phyloP scores from a whole-genome alignment of 2,329 filamentous ascomycete genomes.

The Cryphonectria carpinicola region DNA sequence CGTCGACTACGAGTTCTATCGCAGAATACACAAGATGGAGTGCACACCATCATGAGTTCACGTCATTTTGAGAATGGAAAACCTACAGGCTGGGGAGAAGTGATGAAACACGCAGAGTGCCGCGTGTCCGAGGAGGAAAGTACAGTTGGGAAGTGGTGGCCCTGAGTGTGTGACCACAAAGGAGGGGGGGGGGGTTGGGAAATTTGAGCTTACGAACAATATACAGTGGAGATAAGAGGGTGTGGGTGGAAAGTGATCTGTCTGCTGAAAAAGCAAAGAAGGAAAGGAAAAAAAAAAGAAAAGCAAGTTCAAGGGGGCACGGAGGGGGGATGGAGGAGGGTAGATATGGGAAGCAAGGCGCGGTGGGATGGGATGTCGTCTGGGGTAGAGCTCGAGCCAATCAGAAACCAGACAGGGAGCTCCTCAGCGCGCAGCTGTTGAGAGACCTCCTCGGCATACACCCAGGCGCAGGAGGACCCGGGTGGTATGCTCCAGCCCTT shows the following conservation, averaged over 20 bases:
- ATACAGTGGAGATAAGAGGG: background rate
- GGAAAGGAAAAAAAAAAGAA: constrained; percentile 22
- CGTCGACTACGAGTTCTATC: no score
- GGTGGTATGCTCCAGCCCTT: background rate
- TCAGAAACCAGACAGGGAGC: constrained; percentile 34
- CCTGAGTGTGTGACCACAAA: constrained; percentile 19
- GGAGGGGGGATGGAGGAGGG: constrained; percentile 33
- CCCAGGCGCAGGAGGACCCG: constrained; percentile 17
- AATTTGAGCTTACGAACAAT: constrained; percentile 9
- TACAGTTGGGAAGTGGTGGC: constrained; percentile 18
- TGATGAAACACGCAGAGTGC: constrained; percentile 23
- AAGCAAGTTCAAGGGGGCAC: constrained; percentile 28
- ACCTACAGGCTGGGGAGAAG: constrained; percentile 23
- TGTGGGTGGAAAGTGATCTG: background rate
- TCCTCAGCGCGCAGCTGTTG: constrained; percentile 21
- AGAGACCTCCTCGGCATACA: constrained; percentile 11
- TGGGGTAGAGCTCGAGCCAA: constrained; percentile 35
- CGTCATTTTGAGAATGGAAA: background rate
- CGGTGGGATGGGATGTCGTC: constrained; percentile 28
- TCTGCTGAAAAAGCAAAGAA: constrained; percentile 16
- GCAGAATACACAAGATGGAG: background rate
- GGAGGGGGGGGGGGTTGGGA: background rate
- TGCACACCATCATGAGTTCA: background rate
- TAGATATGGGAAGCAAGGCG: constrained; percentile 31
- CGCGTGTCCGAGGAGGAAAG: constrained; percentile 23